Conservation (phyloP, 1,284 basidiomycete species). For the Papiliotrema terrestris region DNA sequence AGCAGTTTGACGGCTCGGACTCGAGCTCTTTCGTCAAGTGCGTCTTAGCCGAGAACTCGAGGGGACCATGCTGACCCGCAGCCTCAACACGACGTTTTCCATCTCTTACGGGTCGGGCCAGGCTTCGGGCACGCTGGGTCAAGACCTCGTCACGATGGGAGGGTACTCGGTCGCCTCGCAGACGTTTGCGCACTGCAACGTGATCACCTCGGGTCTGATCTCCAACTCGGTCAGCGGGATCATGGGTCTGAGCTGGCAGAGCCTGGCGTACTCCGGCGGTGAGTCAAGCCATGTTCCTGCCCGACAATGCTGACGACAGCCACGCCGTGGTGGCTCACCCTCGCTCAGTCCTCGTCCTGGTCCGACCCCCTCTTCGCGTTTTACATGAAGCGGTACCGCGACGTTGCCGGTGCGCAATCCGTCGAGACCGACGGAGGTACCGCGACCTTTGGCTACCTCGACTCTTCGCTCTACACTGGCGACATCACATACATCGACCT, state of each 20-base stretch:
- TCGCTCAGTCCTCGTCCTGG: slow-evolving; percentile 60
- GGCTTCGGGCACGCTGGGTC: slow-evolving; percentile 65
- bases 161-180: slow-evolving; percentile 71
- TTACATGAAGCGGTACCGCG: slow-evolving; percentile 69
- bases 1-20: slow-evolving; percentile 9
- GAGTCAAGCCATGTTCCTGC: slow-evolving; percentile 4
- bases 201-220: slow-evolving; percentile 45
- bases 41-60: slow-evolving; percentile 1
- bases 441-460: slow-evolving; percentile 61
- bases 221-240: slow-evolving; percentile 49
- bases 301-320: slow-evolving; percentile 19
- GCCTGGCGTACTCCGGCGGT: slow-evolving; percentile 49
- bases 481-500: slow-evolving; percentile 72
- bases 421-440: slow-evolving; percentile 66
- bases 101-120: slow-evolving; percentile 58
- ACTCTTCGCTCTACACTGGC: slow-evolving; percentile 70
- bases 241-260: slow-evolving; percentile 53
- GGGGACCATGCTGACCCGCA: slow-evolving; percentile 1
- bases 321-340: slow-evolving; percentile 57
- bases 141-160: slow-evolving; percentile 73
- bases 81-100: slow-evolving; percentile 28
- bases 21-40: slow-evolving; percentile 16
- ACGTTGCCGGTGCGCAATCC: slow-evolving; percentile 53
- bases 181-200: slow-evolving; percentile 55
- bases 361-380: slow-evolving; percentile 72